Conservation (phyloP, 345 rosid genomes). For the Eucalyptus brandiana region DNA sequence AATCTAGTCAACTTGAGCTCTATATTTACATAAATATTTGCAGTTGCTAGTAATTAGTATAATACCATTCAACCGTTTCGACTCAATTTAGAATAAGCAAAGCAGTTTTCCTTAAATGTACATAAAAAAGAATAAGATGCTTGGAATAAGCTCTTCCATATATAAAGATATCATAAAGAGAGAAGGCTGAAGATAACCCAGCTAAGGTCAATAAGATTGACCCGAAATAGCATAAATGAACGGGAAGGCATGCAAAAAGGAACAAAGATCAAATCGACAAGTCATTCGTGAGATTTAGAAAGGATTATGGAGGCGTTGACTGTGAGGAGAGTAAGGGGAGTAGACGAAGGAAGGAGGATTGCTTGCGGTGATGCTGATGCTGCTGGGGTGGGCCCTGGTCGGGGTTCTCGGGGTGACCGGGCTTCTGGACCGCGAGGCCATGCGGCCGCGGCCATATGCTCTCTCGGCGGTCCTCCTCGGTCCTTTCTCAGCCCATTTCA, state of each 20-base stretch:
- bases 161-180: background rate
- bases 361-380: background rate
- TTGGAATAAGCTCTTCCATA: background rate
- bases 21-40: background rate
- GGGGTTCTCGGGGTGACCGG: background rate
- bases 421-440: constrained; percentile 17
- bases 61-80: background rate
- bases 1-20: background rate
- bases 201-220: background rate
- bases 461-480: constrained; percentile 27
- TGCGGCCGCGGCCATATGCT: background rate
- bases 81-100: background rate
- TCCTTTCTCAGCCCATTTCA: constrained; percentile 66
- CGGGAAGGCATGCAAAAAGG: background rate
- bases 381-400: background rate
- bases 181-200: background rate
- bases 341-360: background rate
- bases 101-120: background rate
- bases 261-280: background rate
- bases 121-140: background rate
- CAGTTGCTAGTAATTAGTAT: background rate
- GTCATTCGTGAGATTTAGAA: background rate
- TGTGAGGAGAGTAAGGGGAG: constrained; percentile 1
- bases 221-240: background rate
- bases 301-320: background rate